Base-by-base conservation (phyloP, 179 eudicot species). In the Camellia oleifera region DNA sequence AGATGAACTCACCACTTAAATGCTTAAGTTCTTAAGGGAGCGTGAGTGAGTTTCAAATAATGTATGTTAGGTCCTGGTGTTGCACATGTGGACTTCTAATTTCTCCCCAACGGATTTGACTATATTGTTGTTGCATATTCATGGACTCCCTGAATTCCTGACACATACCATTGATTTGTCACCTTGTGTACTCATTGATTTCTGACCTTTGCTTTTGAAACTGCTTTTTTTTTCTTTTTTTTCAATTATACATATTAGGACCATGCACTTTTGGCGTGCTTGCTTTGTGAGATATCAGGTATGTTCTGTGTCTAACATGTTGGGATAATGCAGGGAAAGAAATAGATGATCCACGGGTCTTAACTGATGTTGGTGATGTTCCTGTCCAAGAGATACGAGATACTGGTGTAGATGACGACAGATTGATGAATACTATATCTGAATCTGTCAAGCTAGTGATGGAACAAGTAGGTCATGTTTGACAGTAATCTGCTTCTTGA, bases 351-450 rank as follows among this genome's bases (percentile, higher is more conserved):
- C 97, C 99, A 74, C 88, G 97, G 60, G 87, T 96, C 68, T 89
- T 96, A 63, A 92, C 98, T 23, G 99, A 96, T 86, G 97, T 94
- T 79, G 99, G 99, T 18, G 99, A 95, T 86, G 91, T 96, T 82
- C 98, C 99, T 74, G 87, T 96, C 56, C 98, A 96, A 87, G 99
- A 95, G 88, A 89, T 95, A 67, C 90, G 99, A 86, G 99, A 94
- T 83, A 91, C 97, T 87, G 95, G 93, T 57, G 92, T 96, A 52
- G 96, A 90, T 80, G 99, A 96, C 88, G 97, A 96, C 74, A 89
- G 96, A 79, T 81, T 96, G 89, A 96, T 94, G 99, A 78, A 87
- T 64, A 90, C 92, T 70, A 86, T 96, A 75, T 84, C 88, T 69
- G 94, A 94, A 80, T 96, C 97, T 20, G 99, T 96, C 84, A 96